Conservation (phyloP, 2,329 filamentous ascomycete species). For the Colletotrichum simmondsii region DNA sequence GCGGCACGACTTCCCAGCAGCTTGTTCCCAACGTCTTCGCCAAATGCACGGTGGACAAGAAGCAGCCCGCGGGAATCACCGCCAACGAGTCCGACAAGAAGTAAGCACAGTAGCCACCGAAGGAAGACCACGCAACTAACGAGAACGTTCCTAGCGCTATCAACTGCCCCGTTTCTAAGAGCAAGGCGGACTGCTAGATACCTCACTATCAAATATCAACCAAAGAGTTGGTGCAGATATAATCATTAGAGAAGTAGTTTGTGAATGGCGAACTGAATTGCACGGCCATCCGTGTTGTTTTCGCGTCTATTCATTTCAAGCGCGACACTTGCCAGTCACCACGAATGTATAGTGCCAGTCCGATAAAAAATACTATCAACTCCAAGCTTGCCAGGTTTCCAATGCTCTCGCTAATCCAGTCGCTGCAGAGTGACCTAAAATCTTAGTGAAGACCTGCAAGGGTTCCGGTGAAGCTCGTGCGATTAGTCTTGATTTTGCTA, state of each 20-base stretch:
- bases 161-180: slow-evolving; percentile 18
- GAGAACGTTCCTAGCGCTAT: background rate
- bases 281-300: too few species aligned
- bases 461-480: too few species aligned
- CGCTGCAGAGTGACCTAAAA: too few species aligned
- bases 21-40: slow-evolving; percentile 27
- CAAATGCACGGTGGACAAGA: slow-evolving; percentile 16
- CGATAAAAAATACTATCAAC: too few species aligned
- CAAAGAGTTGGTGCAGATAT: background rate
- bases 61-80: slow-evolving; percentile 5
- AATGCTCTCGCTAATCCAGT: too few species aligned
- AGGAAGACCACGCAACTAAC: background rate
- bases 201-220: background rate
- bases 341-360: too few species aligned
- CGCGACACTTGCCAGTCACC: too few species aligned
- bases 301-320: too few species aligned
- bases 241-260: background rate
- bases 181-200: background rate
- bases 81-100: background rate
- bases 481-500: too few species aligned
- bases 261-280: too few species aligned
- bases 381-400: too few species aligned
- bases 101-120: background rate
- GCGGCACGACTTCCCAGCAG: slow-evolving; percentile 11
- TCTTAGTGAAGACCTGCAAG: too few species aligned